A percentile compares a stretch with the other conserved stretches of the same genome.
Conservation (phyloP, 208 protist species). For the Leishmania arabica region DNA sequence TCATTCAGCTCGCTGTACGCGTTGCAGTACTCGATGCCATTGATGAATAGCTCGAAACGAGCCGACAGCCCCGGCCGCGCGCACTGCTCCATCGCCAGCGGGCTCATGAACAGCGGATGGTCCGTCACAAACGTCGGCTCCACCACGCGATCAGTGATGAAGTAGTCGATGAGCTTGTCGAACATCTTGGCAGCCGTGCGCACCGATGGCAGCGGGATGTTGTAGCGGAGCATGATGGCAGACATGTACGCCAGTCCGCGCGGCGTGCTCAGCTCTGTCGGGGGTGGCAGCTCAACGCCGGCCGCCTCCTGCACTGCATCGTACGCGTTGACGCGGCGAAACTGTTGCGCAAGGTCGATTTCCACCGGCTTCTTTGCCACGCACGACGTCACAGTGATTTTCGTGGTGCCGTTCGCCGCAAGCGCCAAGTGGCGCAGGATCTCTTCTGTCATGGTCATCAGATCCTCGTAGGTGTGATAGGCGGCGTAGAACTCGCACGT, state of each 20-base stretch:
- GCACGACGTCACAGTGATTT: constrained; percentile 40
- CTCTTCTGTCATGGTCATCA: constrained; percentile 94
- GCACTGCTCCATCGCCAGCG: constrained; percentile 89
- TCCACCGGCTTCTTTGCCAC: constrained; percentile 27
- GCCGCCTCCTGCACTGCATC: constrained; percentile 80
- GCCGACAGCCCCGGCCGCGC: constrained; percentile 83
- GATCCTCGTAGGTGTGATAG: constrained; percentile 94
- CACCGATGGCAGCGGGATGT: constrained; percentile 79
- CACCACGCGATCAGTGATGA: constrained; percentile 90
- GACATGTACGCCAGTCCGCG: constrained; percentile 81
- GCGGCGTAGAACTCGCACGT: constrained; percentile 94
- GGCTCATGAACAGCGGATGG: constrained; percentile 94
- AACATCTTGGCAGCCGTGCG: constrained; percentile 92
- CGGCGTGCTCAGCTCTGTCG: constrained; percentile 78
- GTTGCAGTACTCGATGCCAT: constrained; percentile 95
- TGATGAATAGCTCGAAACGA: constrained; percentile 97
- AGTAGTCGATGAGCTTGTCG: constrained; percentile 92
- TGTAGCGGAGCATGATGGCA: constrained; percentile 82
- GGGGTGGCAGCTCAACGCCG: constrained; percentile 73
- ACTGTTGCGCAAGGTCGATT: constrained; percentile 91
- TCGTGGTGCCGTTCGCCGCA: constrained; percentile 48
- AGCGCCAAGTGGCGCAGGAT: constrained; percentile 81
- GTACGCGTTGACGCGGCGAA: constrained; percentile 88
- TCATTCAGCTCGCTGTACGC: constrained; percentile 98
- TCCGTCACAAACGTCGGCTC: constrained; percentile 96